Evolutionary conservation across 164 flowering plant genomes (phyloP).

Genomic region (Vitis cinerea): DNA sequence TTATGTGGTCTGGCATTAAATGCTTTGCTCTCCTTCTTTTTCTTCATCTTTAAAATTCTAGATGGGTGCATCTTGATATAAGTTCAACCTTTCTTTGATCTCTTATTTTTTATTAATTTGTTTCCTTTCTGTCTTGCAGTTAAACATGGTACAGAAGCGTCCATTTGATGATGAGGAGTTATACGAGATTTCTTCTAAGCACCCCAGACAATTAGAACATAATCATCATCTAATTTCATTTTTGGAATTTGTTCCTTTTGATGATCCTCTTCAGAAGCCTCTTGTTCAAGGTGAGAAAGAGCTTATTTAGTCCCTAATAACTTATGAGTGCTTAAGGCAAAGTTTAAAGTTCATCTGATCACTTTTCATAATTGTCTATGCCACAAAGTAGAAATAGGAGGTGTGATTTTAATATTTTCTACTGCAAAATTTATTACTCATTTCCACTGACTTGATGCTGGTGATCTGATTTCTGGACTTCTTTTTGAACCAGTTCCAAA

Average conservation of each 20-base stretch:
- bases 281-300: conserved; percentile 14
- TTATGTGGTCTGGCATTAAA: no score
- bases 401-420: no score
- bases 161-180: conserved; percentile 21
- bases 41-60: background rate
- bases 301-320: background rate
- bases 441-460: no score
- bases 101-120: background rate
- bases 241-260: conserved; percentile 17
- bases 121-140: background rate
- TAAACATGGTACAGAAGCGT: conserved; percentile 35
- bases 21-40: no score
- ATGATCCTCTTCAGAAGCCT: conserved; percentile 2
- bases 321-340: no score
- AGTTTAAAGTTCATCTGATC: no score
- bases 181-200: conserved; percentile 26
- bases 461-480: no score
- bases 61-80: background rate
- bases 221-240: conserved; percentile 9
- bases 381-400: no score
- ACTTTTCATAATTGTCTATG: no score
- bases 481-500: no score
- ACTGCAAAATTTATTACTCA: no score
- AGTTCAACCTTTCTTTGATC: background rate
- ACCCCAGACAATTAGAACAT: conserved; percentile 23